phyloP scores from a whole-genome alignment of 331 rosid species.

The Saraca asoca region DNA sequence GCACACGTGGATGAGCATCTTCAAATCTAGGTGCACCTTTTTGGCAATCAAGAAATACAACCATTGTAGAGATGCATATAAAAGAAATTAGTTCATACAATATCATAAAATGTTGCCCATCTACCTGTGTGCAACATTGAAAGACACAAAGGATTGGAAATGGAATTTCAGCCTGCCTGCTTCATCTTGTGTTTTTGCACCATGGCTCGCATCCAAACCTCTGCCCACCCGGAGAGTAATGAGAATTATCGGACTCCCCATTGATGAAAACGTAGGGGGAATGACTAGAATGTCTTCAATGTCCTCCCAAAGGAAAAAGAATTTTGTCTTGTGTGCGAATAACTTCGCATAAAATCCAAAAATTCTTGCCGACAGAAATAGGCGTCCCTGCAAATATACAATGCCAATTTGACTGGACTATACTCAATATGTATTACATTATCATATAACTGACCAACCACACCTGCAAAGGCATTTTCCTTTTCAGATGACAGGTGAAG shows the following conservation, averaged over 20 bases:
- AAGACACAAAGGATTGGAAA: constrained; percentile 95
- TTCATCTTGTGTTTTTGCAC: constrained; percentile 83
- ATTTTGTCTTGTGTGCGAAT: constrained; percentile 87
- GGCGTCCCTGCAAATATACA: constrained; percentile 71
- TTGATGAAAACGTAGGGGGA: constrained; percentile 84
- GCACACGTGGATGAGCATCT: background rate
- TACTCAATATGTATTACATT: constrained; percentile 11
- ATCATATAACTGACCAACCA: constrained; percentile 24
- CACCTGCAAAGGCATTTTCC: constrained; percentile 98
- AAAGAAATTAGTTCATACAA: constrained; percentile 24
- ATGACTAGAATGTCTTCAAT: constrained; percentile 75
- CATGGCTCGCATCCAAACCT: constrained; percentile 88
- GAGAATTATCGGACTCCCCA: constrained; percentile 88
- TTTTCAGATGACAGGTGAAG: constrained; percentile 89
- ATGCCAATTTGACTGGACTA: constrained; percentile 34
- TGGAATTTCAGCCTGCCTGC: constrained; percentile 92
- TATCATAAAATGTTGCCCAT: constrained; percentile 17
- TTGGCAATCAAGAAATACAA: constrained; percentile 19
- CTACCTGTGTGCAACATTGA: constrained; percentile 87
- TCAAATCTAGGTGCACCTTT: constrained; percentile 5
- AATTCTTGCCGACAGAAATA: constrained; percentile 88
- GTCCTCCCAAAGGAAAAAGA: constrained; percentile 97
- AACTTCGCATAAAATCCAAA: constrained; percentile 92
- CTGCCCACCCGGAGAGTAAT: constrained; percentile 81
- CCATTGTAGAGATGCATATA: constrained; percentile 20